Base-by-base conservation (phyloP, 495 filamentous ascomycete species). In the Hamigera avellanea region DNA sequence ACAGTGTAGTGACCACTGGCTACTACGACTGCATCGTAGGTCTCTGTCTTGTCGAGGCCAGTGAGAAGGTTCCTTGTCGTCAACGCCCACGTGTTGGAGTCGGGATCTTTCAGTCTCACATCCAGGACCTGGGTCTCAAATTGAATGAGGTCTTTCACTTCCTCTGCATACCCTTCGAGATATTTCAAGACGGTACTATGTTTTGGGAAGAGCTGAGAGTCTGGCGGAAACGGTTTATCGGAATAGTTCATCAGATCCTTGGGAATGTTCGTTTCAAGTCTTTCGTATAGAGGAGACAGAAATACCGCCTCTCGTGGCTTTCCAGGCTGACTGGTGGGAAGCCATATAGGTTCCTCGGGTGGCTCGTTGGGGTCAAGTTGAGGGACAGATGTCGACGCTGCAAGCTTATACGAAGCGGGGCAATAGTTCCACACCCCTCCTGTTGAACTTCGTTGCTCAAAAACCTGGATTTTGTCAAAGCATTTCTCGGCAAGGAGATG, bases 201-300 rank as follows among this genome's bases (percentile, higher is more conserved):
- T 9, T 62, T 62, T 0, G 89, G 88, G 45, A 93, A 91, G 7
- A 94, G 65, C 44, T 81, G 76, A 14, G 62, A 43, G 2, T 78
- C 69, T 5, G 58, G 23, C 0, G 75, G 70, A 38, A 89, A 89
- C 10, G 63, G 44, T 10, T 74, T 60, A 35, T 93, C 85, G 8
- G 83, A 80, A 52, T 75, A 93, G 4, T 65, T 51, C 89, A 96
- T 95, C 40, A 95, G 49, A 1, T 63, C 61, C 36, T 87, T 75
- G 1, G 88, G 86, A 26, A 95, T 85, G 51, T 96, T 96, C 26
- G 87, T 85, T 43, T 93, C 79, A 18, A 95, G 55, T 19, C 64
- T 51, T 10, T 86, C 78, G 49, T 96, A 95, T 52, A 94, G 69
- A 2, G 89, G 83, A 2, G 81, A 75, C 55, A 83, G 52, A 61